Evolutionary conservation across 192 early-diverging fungal species (phyloP), one percentile per base, ranked within the genome.

Genomic region (Entomortierella chlamydospora): DNA sequence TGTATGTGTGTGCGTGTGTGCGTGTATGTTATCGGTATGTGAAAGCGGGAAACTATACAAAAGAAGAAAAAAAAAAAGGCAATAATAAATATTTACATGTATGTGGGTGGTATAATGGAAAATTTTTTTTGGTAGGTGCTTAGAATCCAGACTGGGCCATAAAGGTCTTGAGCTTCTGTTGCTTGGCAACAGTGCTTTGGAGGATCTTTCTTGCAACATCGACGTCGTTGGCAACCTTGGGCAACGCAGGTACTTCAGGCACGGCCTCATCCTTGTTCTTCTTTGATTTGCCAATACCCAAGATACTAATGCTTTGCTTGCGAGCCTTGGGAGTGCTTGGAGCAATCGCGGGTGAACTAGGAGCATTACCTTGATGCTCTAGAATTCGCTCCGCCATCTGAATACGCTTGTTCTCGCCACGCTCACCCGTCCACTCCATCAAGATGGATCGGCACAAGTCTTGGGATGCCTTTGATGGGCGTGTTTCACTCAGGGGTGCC

Each of bases 121-220:
- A 13, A 37, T 37, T 37, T 37, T 4, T 7, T 37, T 37, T 37
- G 34, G 10, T 37, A 7, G 34, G 10, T 37, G 34, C 4, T 37
- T 78, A 78, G 22, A 78, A 78, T 0, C 74, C 74, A 37, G 74
- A 69, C 18, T 78, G 66, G 10, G 74, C 66, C 74, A 78, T 78
- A 20, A 78, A 57, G 11, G 60, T 49, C 61, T 70, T 78, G 37
- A 78, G 61, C 41, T 78, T 78, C 17, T 78, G 74, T 26, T 78
- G 74, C 56, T 78, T 78, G 34, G 74, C 67, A 29, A 64, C 41
- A 18, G 66, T 68, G 43, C 74, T 70, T 31, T 70, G 66, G 8
- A 78, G 49, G 55, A 78, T 53, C 34, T 57, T 61, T 45, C 39
- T 69, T 28, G 74, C 74, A 6, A 57, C 54, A 11, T 78, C 74